A percentile compares a stretch with the other conserved stretches of the same genome.
These are phyloP conservation scores for Flaveria ramosissima DNA, from an alignment of 129 eudicot species.

Conservation along the genomic window DNA sequence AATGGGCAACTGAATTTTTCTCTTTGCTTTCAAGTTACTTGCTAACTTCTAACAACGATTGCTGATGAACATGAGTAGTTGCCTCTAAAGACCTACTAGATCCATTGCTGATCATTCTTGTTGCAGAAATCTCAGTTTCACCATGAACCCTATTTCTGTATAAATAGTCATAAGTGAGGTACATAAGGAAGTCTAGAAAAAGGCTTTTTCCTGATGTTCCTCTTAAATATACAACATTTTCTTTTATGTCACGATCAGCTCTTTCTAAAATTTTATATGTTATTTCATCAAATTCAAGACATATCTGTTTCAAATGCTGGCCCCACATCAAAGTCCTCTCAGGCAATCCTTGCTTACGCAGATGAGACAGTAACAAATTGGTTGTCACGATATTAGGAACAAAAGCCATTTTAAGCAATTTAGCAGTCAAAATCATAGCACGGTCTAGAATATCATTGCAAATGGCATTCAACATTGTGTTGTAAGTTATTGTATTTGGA, in stretches of 20 bases:
- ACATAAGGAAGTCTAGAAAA: constrained; percentile 82
- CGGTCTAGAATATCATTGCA: constrained; percentile 70
- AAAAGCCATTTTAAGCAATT: constrained; percentile 86
- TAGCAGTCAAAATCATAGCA: constrained; percentile 83
- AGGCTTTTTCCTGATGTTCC: constrained; percentile 61
- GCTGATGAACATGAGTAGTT: constrained; percentile 30
- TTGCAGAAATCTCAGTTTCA: constrained; percentile 35
- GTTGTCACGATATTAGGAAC: constrained; percentile 83
- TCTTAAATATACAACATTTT: constrained; percentile 42
- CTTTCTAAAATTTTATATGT: constrained; percentile 70
- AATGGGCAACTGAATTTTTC: constrained; percentile 16
- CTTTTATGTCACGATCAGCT: constrained; percentile 54
- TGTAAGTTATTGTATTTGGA: constrained; percentile 82
- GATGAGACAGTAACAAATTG: constrained; percentile 73
- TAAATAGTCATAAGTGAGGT: constrained; percentile 68
- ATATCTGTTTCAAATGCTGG: constrained; percentile 62
- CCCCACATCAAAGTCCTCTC: constrained; percentile 87
- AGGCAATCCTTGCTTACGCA: constrained; percentile 78
- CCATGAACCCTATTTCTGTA: constrained; percentile 40
- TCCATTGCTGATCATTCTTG: constrained; percentile 36
- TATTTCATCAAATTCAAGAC: constrained; percentile 73
- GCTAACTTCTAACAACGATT: constrained; percentile 31
- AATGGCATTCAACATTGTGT: constrained; percentile 78
- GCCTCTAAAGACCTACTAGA: constrained; percentile 37
- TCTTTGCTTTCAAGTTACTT: constrained; percentile 25